Conservation (phyloP, 2,329 filamentous ascomycete genomes). For the Penicillium hordei region DNA sequence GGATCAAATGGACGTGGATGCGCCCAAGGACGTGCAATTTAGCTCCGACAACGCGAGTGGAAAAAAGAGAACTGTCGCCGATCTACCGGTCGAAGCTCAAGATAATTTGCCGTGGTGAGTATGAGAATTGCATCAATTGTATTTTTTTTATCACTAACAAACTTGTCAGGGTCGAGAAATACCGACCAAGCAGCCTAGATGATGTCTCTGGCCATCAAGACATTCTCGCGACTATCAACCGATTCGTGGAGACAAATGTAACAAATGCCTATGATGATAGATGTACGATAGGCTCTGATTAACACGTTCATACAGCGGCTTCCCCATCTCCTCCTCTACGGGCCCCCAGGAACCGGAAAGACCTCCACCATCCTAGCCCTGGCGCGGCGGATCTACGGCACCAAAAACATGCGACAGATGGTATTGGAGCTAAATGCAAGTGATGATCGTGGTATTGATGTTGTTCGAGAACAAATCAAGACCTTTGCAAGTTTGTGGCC, state of each 20-base stretch:
- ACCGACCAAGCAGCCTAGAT: constrained; percentile 80
- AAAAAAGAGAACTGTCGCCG: constrained; percentile 89
- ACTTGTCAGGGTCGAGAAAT: constrained; percentile 82
- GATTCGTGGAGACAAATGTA: constrained; percentile 89
- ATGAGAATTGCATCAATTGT: too few relatives aligned
- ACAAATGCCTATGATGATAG: constrained; percentile 9
- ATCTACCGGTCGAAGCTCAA: constrained; percentile 89
- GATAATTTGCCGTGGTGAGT: constrained; percentile 86
- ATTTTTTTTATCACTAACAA: constrained; percentile 13
- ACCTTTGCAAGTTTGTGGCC: constrained; percentile 74
- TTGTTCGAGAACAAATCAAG: constrained; percentile 98
- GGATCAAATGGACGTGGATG: constrained; percentile 71
- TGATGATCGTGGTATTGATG: constrained; percentile 95
- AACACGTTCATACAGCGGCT: constrained; percentile 57
- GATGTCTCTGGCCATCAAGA: constrained; percentile 97
- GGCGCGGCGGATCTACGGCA: constrained; percentile 87
- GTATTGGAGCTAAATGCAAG: constrained; percentile 96
- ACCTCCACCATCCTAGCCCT: constrained; percentile 95
- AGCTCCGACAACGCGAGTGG: constrained; percentile 66
- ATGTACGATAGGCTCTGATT: not conserved
- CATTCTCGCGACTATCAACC: constrained; percentile 96
- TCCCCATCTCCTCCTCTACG: constrained; percentile 94
- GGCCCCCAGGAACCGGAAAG: constrained; percentile 94
- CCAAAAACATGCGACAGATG: constrained; percentile 94
- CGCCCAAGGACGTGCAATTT: constrained; percentile 59